Percentiles rank a stretch among this genome's conserved stretches.
Conservation (phyloP, 805 yeast species). For the Sugiyamaella valdiviana region DNA sequence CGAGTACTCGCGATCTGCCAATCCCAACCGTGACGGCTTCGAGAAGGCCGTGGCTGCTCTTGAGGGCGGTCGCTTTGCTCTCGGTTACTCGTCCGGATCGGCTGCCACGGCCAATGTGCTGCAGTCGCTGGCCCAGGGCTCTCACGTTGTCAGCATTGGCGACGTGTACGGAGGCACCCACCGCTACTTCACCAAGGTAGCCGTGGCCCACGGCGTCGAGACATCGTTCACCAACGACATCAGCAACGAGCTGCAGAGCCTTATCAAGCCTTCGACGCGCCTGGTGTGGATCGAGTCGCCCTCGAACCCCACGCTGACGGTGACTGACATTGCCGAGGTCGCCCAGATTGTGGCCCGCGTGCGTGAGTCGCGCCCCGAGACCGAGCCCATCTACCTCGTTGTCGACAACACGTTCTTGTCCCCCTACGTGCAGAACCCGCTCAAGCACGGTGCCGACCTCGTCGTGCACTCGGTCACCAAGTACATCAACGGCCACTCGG, state of each 20-base stretch:
- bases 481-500: constrained; percentile 88
- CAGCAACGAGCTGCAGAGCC: constrained; percentile 48
- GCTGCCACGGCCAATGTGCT: constrained; percentile 74
- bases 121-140: constrained; percentile 64
- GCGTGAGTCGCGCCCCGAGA: constrained; percentile 42
- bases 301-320: constrained; percentile 76
- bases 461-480: constrained; percentile 87
- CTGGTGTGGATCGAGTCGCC: constrained; percentile 88
- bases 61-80: constrained; percentile 59
- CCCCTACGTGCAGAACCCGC: constrained; percentile 82
- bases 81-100: constrained; percentile 81
- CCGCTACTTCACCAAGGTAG: constrained; percentile 83
- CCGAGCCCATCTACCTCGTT: constrained; percentile 44
- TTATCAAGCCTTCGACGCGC: constrained; percentile 56
- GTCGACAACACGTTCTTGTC: constrained; percentile 88
- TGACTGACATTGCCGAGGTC: constrained; percentile 67
- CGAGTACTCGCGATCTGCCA: constrained; percentile 80
- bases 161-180: constrained; percentile 92
- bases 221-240: constrained; percentile 63
- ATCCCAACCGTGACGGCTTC: constrained; percentile 79
- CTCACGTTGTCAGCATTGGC: constrained; percentile 72
- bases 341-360: constrained; percentile 45
- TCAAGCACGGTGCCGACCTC: constrained; percentile 75
- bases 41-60: constrained; percentile 74
- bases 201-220: constrained; percentile 67